Evolutionary conservation across 345 rosid genomes (phyloP), one percentile per base, ranked within the genome.

Genomic region (Punica granatum): DNA sequence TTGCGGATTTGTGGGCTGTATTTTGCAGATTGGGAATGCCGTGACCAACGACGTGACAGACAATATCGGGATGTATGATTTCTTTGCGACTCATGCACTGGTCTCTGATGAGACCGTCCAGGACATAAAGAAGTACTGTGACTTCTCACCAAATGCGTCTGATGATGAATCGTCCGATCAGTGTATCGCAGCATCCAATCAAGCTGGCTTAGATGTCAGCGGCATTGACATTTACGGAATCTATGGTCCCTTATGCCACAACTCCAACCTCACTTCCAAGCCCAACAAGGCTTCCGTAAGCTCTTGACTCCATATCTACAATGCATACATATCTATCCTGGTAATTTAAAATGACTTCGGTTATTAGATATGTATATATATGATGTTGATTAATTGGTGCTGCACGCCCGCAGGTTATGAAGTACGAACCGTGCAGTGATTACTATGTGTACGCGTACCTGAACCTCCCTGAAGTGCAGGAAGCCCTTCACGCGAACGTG

Each of bases 401-500:
- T 51, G 19, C 23, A 18, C 7, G 7, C 54, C 5, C 1, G 28
- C 76, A 86, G 92, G 70, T 85, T 66, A 64, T 13, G 66, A 65
- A 72, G 28, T 85, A 85, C 37, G 93, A 90, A 49, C 93, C 96
- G 1, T 92, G 97, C 79, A 81, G 83, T 44, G 93, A 83, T 41
- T 31, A 82, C 30, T 88, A 87, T 26, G 89, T 85, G 35, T 59
- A 78, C 33, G 87, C 89, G 13, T 90, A 92, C 79, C 74, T 92
- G 26, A 92, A 92, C 73, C 74, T 84, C 37, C 76, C 77, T 0
- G 90, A 88, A 7, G 97, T 90, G n/a, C 97, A 92, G 77, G 78
- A 72, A 58, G 96, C 85, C n/a, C 66, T 92, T 61, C 97, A 92
- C 68, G 98, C 96, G 44, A 92, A 90, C 60, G 83, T 83, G 39